phyloP scores from a whole-genome alignment of 805 yeast genomes.

The Candida coleopterorum region DNA sequence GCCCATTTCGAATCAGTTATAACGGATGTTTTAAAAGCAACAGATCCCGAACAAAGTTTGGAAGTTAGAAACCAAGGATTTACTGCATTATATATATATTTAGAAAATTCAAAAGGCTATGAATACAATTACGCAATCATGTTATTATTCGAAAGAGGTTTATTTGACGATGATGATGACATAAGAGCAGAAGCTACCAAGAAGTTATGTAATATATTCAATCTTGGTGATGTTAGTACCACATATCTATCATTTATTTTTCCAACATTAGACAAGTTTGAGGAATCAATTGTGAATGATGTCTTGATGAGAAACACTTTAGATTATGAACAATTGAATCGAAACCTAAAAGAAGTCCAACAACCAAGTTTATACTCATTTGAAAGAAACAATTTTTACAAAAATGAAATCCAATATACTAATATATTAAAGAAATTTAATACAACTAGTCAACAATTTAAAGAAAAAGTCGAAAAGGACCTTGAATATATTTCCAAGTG shows the following conservation, averaged over 20 bases:
- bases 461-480: constrained; percentile 5
- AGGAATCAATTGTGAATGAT: neutral
- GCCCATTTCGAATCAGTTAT: neutral
- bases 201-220: constrained; percentile 30
- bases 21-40: neutral
- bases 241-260: constrained; percentile 3
- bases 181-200: constrained; percentile 47
- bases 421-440: constrained; percentile 1
- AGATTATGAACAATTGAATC: constrained; percentile 1
- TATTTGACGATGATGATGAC: constrained; percentile 66
- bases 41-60: neutral
- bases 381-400: constrained; percentile 66
- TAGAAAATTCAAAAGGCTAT: neutral
- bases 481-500: constrained; percentile 1
- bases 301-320: constrained; percentile 7
- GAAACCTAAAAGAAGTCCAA: constrained; percentile 14
- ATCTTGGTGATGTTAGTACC: constrained; percentile 5
- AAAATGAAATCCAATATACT: constrained; percentile 33
- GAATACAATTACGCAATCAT: constrained; percentile 2
- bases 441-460: neutral
- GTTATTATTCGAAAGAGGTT: constrained; percentile 9
- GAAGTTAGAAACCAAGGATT: constrained; percentile 2
- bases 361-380: constrained; percentile 45
- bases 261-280: constrained; percentile 3
- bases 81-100: constrained; percentile 1